Evolutionary conservation across 1,139 yeast species (phyloP).

Genomic region (Fermentozyma sake): DNA sequence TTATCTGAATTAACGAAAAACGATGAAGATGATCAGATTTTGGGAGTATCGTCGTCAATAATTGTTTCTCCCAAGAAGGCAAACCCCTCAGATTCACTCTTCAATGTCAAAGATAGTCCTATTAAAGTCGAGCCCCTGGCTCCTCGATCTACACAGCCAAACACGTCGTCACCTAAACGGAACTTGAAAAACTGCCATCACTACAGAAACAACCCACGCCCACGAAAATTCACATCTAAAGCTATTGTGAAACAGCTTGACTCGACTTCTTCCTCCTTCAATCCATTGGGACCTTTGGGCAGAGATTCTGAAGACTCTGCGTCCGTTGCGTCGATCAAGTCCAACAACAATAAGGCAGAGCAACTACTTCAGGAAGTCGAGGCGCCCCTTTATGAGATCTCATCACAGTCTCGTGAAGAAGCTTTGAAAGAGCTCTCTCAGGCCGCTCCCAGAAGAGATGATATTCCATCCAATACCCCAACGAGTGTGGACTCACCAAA

Average conservation of each 20-base stretch:
- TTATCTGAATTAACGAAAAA: conserved; percentile 35
- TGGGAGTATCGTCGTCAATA: conserved; percentile 15
- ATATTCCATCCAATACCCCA: conserved; percentile 2
- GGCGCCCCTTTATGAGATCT: conserved; percentile 49
- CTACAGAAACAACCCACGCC: conserved; percentile 28
- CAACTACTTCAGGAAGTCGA: conserved; percentile 24
- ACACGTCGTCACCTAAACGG: conserved; percentile 2
- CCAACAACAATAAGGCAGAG: conserved; percentile 18
- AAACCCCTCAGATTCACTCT: conserved; percentile 29
- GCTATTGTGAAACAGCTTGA: conserved; percentile 30
- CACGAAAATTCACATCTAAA: conserved; percentile 31
- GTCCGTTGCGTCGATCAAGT: conserved; percentile 11
- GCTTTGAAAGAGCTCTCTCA: conserved; percentile 7
- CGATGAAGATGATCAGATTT: conserved; percentile 17
- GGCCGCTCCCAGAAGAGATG: conserved; percentile 4
- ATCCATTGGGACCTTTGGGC: conserved; percentile 44
- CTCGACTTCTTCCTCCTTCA: conserved; percentile 5
- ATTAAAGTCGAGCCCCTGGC: conserved; percentile 10
- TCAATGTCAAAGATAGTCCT: conserved; percentile 36
- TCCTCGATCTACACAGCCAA: conserved; percentile 3
- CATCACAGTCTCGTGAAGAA: conserved; percentile 15
- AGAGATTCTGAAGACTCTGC: conserved; percentile 11
- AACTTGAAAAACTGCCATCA: too few species aligned
- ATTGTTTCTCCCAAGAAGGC: conserved; percentile 18
- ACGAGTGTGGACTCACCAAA: conserved; percentile 8